Conservation (phyloP, 306 rosid genomes). For the Argentina anserina region DNA sequence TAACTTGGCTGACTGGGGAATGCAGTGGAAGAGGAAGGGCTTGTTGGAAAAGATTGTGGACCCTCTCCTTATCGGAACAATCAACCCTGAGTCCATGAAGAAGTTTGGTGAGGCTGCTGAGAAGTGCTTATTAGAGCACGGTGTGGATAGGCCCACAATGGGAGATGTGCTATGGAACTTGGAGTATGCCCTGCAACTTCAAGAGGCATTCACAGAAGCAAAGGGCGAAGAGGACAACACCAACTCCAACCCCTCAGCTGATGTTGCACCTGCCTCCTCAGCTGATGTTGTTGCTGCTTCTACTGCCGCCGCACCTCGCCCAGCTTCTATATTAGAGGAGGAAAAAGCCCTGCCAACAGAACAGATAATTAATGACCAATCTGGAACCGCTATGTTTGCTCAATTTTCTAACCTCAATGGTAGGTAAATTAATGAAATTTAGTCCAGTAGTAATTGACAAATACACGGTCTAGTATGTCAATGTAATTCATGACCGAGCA, state of each 20-base stretch:
- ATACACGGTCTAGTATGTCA: slow-evolving; percentile 1
- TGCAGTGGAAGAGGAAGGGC: slow-evolving; percentile 50
- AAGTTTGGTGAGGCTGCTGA: slow-evolving; percentile 53
- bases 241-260: neutral
- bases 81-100: slow-evolving; percentile 47
- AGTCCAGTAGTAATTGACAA: neutral
- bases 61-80: slow-evolving; percentile 34
- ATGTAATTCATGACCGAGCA: neutral
- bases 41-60: slow-evolving; percentile 41
- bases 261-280: slow-evolving; percentile 11
- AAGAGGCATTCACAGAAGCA: slow-evolving; percentile 41
- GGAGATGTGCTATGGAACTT: slow-evolving; percentile 53
- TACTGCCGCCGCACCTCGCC: neutral
- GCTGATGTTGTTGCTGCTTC: slow-evolving; percentile 9
- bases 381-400: slow-evolving; percentile 65
- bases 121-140: slow-evolving; percentile 47
- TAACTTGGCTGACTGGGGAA: slow-evolving; percentile 55
- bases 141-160: slow-evolving; percentile 55
- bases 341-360: slow-evolving; percentile 26
- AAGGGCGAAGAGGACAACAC: slow-evolving; percentile 24
- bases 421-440: slow-evolving; percentile 38
- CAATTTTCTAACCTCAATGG: slow-evolving; percentile 68
- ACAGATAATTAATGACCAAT: slow-evolving; percentile 49
- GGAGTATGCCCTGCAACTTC: slow-evolving; percentile 52
- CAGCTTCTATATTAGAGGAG: slow-evolving; percentile 16